Base-by-base conservation (phyloP, 148 eudicot species). In the Vaccinium darrowii region DNA sequence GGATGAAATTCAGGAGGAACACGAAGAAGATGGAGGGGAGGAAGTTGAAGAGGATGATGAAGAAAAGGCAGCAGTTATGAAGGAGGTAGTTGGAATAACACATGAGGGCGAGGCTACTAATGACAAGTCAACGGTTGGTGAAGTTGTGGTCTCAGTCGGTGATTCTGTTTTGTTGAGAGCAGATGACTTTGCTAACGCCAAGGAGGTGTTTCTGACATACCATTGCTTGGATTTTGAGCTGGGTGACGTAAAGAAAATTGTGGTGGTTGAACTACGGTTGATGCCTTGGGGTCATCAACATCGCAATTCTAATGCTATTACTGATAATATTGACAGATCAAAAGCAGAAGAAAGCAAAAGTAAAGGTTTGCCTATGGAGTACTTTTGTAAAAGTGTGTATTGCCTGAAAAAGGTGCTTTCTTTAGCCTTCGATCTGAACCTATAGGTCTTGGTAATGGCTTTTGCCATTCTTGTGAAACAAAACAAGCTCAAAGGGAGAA, bases 321-420 rank as follows among this genome's bases (percentile, higher is more conserved):
- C 87, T 83, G 98, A 92, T 60, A 94, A 88, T 86, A 81, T 82
- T 83, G 96, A 97, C 81, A 90, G 92, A 81, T 93, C 84, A 89
- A 93, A 88, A 82, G 98, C 98, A 67, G 98, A 93, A 60, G 98
- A 97, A 49, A 91, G 96, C 88, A 94, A 95, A 90, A 89, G 74
- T 82, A 90, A 90, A 83, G 96, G 98, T 49, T 86, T 94, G 19
- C 93, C 94, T 19, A 88, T 86, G 81, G 98, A 95, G 79, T 95
- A 93, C 83, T 95, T 90, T 87, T 97, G 99, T 87, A 95, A 92
- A 88, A 93, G 95, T 83, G 65, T 91, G 82, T 97, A 97, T 87
- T 91, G 84, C 86, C 99, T 84, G 93, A 94, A 63, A 91, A 88
- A 91, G 99, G 99, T 60, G 98, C 95, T 72, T 97, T 97, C 92